phyloP scores from a whole-genome alignment of 2,329 filamentous ascomycete species.

The Sphaceloma murrayae region DNA sequence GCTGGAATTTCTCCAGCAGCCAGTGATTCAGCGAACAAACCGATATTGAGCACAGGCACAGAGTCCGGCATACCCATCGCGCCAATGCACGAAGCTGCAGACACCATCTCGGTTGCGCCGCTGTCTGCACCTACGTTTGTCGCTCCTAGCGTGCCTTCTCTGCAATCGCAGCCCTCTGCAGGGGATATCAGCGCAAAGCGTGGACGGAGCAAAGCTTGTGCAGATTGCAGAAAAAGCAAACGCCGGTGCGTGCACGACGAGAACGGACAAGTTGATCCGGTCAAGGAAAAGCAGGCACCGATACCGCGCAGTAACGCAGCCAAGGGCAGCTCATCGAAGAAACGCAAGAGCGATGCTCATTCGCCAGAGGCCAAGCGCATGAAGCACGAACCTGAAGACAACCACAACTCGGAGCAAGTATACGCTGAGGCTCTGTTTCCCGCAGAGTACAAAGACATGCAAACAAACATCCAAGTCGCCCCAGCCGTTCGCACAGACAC shows the following conservation, averaged over 20 bases:
- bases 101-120: constrained; percentile 6
- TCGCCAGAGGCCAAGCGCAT: constrained; percentile 21
- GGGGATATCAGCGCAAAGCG: constrained; percentile 24
- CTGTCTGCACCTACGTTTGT: not conserved
- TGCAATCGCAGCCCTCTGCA: constrained; percentile 1
- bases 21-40: not conserved
- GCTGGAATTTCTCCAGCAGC: constrained; percentile 15
- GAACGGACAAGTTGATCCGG: constrained; percentile 52
- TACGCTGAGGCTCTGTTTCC: constrained; percentile 15
- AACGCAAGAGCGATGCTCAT: constrained; percentile 38
- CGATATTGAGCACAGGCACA: not conserved
- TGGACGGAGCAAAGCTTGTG: constrained; percentile 51
- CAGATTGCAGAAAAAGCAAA: constrained; percentile 59
- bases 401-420: not conserved
- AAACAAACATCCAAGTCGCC: constrained; percentile 2
- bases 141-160: constrained; percentile 17
- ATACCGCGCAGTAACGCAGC: constrained; percentile 49
- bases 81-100: not conserved
- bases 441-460: constrained; percentile 1
- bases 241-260: constrained; percentile 59
- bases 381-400: constrained; percentile 22
- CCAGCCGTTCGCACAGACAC: no score
- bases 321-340: no score
- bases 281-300: constrained; percentile 53
- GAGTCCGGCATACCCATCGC: not conserved